Evolutionary conservation across 139 green algal species (phyloP), one percentile per base, ranked within the genome.

Genomic region (Tetraselmis chui): DNA sequence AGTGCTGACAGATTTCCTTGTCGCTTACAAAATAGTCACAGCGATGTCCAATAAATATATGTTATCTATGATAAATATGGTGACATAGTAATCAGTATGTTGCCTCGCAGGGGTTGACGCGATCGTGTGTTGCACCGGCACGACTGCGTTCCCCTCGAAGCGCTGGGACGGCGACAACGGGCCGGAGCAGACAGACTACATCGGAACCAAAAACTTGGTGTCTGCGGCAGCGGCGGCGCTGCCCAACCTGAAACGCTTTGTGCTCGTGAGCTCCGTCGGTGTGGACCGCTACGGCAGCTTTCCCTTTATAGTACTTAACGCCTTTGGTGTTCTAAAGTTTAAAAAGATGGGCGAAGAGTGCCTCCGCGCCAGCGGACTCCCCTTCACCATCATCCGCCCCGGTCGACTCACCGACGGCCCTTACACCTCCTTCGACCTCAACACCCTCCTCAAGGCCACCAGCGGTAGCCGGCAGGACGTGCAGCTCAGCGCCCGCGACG

Each of bases 341-440:
- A 99, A 99, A 87, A 87, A 89, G 27, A 83, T 91, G 76, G 85
- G 84, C 1, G 96, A 99, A 87, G 2, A 90, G 83, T 82, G 82
- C 45, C 84, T 98, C 29, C 59, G 90, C 83, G 31, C 30, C 0
- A 94, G 84, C 0, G 96, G 94, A 27, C 76, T 98, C 76, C 89
- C 94, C 2, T 99, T 93, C 86, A 98, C 95, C 2, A 94, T 99
- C 58, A 32, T 99, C 58, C 88, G 96, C 2, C 95, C 96, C 24
- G 86, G 87, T 28, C 91, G 96, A 74, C 91, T 99, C 18, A 98
- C 95, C 24, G 96, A 99, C 86, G 96, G 95, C 0, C 96, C 96
- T 27, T 99, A 99, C 92, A 99, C 96, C 30, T 96, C 90, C 1
- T 98, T 93, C 85, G 96, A 99, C 88, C 85, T 99, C 29, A 99